Base-by-base conservation (phyloP, 2,329 filamentous ascomycete species). In the Geosmithia flava region DNA sequence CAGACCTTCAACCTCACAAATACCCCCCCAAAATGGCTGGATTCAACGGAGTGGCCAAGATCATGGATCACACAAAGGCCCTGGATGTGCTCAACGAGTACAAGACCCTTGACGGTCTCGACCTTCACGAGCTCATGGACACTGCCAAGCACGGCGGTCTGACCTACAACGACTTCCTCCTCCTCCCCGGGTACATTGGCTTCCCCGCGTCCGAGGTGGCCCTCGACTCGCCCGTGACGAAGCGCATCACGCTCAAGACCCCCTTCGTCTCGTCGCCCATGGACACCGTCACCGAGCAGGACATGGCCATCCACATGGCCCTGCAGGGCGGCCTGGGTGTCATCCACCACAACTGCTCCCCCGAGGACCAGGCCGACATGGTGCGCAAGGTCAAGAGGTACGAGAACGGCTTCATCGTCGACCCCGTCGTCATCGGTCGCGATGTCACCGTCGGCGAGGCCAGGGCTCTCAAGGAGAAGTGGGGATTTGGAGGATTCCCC, bases 331-430 rank as follows among this genome's bases (percentile, higher is more conserved):
- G 87, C 60, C 75, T 94, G 17, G 87, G 93, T 71, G 89, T 98
- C 58, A 95, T 98, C 57, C 93, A 98, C 76, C 93, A 98, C 80
- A 98, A 98, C 76, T 98, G 93, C 78, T 93, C 90, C n/a, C 80
- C 90, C 29, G 88, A 97, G 27, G 87, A 87, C 49, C 93, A 98
- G 74, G 93, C 93, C 55, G 90, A 95, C 73, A 98, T 98, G 93
- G 87, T 98, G 56, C 81, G 88, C 68, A 97, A 96, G 75, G 93
- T 98, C 59, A 98, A 98, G 84, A 81, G 93, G 62, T 98, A 89
- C 69, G 93, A 98, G 74, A 98, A 98, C 72, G 93, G 93, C 58
- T 98, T 98, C 75, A 98, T 98, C 63, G 76, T 88, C 44, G 94
- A 98, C 62, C 93, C 93, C 42, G 81, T 98, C 50, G 90, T 97